phyloP scores from a whole-genome alignment of 768 basidiomycete species.

The Auricularia sp. region DNA sequence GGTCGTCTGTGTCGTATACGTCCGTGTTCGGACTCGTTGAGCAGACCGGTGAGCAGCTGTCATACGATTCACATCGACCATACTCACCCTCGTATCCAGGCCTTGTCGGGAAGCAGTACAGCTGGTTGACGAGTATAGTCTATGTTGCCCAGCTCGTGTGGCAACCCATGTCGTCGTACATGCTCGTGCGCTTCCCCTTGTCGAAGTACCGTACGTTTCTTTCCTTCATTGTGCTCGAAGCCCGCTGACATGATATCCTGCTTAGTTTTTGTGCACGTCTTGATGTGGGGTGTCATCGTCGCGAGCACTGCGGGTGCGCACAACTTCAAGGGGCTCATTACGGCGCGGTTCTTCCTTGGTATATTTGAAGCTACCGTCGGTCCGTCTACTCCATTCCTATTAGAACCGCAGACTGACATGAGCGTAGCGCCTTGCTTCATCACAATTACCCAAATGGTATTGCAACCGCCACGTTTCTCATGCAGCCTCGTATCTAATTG shows the following conservation, averaged over 20 bases:
- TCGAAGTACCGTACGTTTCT: conserved; percentile 27
- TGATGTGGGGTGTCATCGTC: conserved; percentile 34
- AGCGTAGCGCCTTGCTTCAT: conserved; percentile 36
- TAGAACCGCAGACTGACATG: background rate
- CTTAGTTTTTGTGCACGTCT: conserved; percentile 28
- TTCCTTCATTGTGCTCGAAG: conserved; percentile 2
- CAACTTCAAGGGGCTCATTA: conserved; percentile 31
- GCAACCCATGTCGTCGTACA: conserved; percentile 34
- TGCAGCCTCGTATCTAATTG: background rate
- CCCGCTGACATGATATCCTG: background rate
- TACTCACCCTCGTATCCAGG: conserved; percentile 20
- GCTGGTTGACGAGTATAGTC: conserved; percentile 35
- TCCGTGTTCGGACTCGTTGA: conserved; percentile 35
- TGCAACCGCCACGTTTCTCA: background rate
- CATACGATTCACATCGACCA: background rate
- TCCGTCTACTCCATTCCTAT: conserved; percentile 10
- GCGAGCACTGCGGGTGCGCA: conserved; percentile 30
- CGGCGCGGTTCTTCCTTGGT: conserved; percentile 35
- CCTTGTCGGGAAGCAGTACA: conserved; percentile 31
- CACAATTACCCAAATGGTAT: conserved; percentile 34
- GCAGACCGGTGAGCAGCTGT: conserved; percentile 22
- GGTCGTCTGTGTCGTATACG: conserved; percentile 38
- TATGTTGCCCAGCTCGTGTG: conserved; percentile 36
- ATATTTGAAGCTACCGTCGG: conserved; percentile 40
- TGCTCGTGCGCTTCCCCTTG: conserved; percentile 31